Percentiles rank a stretch among this genome's conserved stretches.
Conservation (phyloP, 768 basidiomycete species). For the Coprinopsis sp. region DNA sequence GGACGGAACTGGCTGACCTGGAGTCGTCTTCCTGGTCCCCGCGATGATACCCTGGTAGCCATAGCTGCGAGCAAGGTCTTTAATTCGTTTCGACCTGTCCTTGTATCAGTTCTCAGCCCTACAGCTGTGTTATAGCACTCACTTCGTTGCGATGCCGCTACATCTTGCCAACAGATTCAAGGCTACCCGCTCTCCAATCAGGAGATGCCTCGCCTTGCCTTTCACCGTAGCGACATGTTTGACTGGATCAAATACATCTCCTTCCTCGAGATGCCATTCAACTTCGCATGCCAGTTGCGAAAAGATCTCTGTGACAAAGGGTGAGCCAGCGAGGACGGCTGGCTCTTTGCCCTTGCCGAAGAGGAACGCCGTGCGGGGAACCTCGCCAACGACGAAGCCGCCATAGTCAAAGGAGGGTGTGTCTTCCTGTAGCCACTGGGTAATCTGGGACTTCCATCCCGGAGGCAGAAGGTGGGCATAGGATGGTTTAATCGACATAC, state of each 20-base stretch:
- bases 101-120: not conserved
- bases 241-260: slow-evolving; percentile 73
- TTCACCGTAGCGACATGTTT: slow-evolving; percentile 86
- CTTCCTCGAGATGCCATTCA: slow-evolving; percentile 90
- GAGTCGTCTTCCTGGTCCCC: slow-evolving; percentile 96
- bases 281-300: slow-evolving; percentile 87
- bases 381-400: slow-evolving; percentile 94
- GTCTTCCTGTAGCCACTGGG: slow-evolving; percentile 86
- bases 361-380: slow-evolving; percentile 77
- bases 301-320: slow-evolving; percentile 95
- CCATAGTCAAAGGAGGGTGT: slow-evolving; percentile 96
- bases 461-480: slow-evolving; percentile 82
- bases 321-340: slow-evolving; percentile 87
- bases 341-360: slow-evolving; percentile 81
- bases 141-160: slow-evolving; percentile 96
- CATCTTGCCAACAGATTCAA: slow-evolving; percentile 92
- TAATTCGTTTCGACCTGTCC: slow-evolving; percentile 73
- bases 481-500: slow-evolving; percentile 21
- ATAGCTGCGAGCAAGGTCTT: slow-evolving; percentile 68
- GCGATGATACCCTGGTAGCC: slow-evolving; percentile 89
- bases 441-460: slow-evolving; percentile 82
- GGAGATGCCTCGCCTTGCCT: slow-evolving; percentile 82
- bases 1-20: slow-evolving; percentile 42
- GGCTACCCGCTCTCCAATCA: slow-evolving; percentile 90
- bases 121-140: slow-evolving; percentile 8